Conservation (phyloP, 768 basidiomycete genomes). For the Boletus vinaceobasis region DNA sequence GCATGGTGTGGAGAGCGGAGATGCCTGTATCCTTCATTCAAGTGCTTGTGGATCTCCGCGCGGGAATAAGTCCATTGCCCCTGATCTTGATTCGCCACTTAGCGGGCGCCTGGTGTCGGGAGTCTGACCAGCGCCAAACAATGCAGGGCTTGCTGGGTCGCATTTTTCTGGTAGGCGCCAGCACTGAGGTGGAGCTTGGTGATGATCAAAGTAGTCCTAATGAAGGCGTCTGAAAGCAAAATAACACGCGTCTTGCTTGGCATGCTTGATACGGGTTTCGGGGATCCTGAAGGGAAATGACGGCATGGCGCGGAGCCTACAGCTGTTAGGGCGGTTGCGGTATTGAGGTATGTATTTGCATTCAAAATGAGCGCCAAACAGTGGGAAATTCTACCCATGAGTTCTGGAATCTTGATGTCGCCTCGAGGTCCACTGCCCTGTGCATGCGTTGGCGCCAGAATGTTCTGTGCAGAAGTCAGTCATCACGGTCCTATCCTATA, state of each 20-base stretch:
- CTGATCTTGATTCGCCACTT: not conserved
- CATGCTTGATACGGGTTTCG: not conserved
- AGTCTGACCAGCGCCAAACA: conserved; percentile 4
- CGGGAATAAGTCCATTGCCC: not conserved
- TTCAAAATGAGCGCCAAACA: not conserved
- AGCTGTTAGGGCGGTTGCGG: not conserved
- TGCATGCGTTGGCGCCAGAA: not conserved
- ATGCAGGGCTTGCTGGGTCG: too few species aligned
- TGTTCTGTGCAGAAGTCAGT: not conserved
- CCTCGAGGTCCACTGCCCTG: not conserved
- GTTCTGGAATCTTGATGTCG: not conserved
- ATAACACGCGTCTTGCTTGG: not conserved
- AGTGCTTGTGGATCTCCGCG: not conserved
- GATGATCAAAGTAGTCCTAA: not conserved
- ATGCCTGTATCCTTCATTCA: not conserved
- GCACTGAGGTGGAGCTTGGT: not conserved
- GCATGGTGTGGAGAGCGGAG: conserved; percentile 2
- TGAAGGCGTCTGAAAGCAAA: not conserved
- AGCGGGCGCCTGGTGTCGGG: not conserved
- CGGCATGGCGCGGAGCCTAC: conserved; percentile 5
- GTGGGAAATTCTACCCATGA: not conserved
- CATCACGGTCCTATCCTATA: conserved; percentile 3
- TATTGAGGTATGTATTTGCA: not conserved
- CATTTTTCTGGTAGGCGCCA: not conserved
- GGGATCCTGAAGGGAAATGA: conserved; percentile 1